These are phyloP conservation scores for Spirogloea muscicola DNA, from an alignment of 139 green algal species.

Conservation along the genomic window DNA sequence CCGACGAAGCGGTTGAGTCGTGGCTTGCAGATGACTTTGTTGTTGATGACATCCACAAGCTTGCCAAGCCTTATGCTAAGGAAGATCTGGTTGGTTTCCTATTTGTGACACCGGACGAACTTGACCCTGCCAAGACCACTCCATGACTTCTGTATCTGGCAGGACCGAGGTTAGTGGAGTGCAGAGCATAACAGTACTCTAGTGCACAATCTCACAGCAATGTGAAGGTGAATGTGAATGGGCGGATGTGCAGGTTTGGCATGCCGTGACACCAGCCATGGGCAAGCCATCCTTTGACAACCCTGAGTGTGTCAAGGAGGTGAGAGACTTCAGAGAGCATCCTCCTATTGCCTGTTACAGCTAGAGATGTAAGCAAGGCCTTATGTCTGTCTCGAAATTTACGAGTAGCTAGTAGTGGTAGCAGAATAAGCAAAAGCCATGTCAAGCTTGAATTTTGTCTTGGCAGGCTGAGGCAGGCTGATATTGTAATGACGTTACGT, in stretches of 20 bases:
- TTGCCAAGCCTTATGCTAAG: conserved; percentile 14
- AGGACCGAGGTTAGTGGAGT: not conserved
- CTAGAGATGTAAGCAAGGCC: too few species aligned
- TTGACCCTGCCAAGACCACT: not conserved
- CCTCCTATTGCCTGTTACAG: too few species aligned
- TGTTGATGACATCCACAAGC: not conserved
- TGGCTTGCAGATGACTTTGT: conserved; percentile 19
- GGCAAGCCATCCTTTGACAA: conserved; percentile 38
- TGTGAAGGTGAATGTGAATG: not conserved
- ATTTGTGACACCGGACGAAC: not conserved
- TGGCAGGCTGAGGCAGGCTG: too few species aligned
- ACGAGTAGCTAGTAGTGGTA: too few species aligned
- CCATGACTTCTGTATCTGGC: not conserved
- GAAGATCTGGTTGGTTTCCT: conserved; percentile 5
- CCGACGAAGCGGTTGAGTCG: not conserved
- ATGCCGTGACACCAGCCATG: conserved; percentile 36
- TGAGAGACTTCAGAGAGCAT: too few species aligned
- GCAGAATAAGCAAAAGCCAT: too few species aligned
- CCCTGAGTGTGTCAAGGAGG: conserved; percentile 31
- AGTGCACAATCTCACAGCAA: not conserved
- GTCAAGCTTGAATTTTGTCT: too few species aligned
- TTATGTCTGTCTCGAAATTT: too few species aligned
- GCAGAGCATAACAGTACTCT: not conserved
- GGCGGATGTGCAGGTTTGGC: conserved; percentile 18
- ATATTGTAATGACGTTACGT: too few species aligned